phyloP scores from a whole-genome alignment of 441 rosid genomes.

The Flueggea neowawraea region DNA sequence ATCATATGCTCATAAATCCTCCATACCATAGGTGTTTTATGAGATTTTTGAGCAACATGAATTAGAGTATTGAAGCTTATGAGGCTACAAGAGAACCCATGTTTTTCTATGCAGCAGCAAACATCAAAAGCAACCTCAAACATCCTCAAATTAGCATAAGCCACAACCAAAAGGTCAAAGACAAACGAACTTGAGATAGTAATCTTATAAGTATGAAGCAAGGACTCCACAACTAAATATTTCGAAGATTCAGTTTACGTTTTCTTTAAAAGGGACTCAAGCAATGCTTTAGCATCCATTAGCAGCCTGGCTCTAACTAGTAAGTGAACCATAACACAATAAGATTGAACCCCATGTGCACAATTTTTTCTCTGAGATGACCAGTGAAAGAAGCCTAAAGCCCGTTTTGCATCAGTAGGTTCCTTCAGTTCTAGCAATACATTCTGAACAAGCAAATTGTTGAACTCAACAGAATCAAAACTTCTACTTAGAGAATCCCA shows the following conservation, averaged over 20 bases:
- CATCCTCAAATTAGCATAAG: constrained; percentile 56
- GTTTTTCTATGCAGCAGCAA: constrained; percentile 40
- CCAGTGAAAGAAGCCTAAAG: constrained; percentile 79
- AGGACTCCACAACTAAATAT: constrained; percentile 37
- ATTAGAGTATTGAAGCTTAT: constrained; percentile 51
- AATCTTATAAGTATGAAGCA: constrained; percentile 42
- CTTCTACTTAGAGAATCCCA: constrained; percentile 54
- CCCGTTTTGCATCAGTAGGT: constrained; percentile 58
- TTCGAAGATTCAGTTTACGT: constrained; percentile 13
- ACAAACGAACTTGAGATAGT: constrained; percentile 43
- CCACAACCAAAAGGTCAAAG: constrained; percentile 67
- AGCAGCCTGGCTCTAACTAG: constrained; percentile 49
- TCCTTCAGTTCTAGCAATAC: constrained; percentile 62
- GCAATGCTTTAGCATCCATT: constrained; percentile 57
- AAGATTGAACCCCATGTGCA: constrained; percentile 46
- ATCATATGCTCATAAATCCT: constrained; percentile 65
- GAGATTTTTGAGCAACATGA: constrained; percentile 55
- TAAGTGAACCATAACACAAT: constrained; percentile 54
- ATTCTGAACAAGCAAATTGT: constrained; percentile 31
- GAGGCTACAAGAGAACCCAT: constrained; percentile 51
- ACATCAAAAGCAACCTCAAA: constrained; percentile 52
- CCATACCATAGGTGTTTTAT: constrained; percentile 48
- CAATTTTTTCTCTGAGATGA: constrained; percentile 39
- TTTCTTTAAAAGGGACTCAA: constrained; percentile 50
- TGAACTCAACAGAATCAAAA: constrained; percentile 31